Evolutionary conservation across 805 yeast genomes (phyloP).

Genomic region (Nakazawaea molendinolei): DNA sequence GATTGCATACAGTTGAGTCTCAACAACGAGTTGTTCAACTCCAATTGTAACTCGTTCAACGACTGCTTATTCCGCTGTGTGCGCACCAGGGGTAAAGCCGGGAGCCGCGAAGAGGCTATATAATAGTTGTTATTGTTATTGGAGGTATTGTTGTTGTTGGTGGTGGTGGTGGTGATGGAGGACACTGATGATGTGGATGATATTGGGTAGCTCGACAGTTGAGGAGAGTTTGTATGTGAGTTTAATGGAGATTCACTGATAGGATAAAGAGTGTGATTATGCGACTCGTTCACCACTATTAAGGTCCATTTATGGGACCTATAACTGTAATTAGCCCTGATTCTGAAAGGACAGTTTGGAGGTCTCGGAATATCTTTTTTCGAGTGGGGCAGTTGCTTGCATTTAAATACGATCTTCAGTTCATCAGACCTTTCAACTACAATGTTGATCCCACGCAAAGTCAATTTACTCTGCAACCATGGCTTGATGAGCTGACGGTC

Average conservation of each 20-base stretch:
- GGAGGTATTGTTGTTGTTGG: not conserved
- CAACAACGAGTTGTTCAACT: conserved; percentile 9
- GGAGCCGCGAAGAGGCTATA: no score
- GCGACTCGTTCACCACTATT: conserved; percentile 52
- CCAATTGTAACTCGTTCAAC: conserved; percentile 12
- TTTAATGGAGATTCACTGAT: no score
- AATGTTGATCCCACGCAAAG: conserved; percentile 43
- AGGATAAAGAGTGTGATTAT: conserved; percentile 43
- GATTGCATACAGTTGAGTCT: conserved; percentile 8
- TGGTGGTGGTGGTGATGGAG: not conserved
- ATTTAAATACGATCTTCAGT: conserved; percentile 54
- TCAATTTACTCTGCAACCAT: conserved; percentile 46
- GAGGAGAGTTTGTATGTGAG: no score
- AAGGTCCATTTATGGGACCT: conserved; percentile 50
- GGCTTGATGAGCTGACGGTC: conserved; percentile 51
- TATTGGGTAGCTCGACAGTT: not conserved
- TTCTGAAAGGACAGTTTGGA: conserved; percentile 54
- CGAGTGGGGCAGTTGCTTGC: conserved; percentile 34
- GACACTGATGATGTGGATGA: not conserved
- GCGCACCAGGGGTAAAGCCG: no score
- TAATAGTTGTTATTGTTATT: no score
- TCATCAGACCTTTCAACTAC: conserved; percentile 61
- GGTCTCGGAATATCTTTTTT: conserved; percentile 15
- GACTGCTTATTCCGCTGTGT: no score
- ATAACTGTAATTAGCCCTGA: conserved; percentile 54